Percentiles rank a stretch among this genome's conserved stretches.
Evolutionary conservation across 805 yeast genomes (phyloP).

Genomic region (Candida cerambycidarum): DNA sequence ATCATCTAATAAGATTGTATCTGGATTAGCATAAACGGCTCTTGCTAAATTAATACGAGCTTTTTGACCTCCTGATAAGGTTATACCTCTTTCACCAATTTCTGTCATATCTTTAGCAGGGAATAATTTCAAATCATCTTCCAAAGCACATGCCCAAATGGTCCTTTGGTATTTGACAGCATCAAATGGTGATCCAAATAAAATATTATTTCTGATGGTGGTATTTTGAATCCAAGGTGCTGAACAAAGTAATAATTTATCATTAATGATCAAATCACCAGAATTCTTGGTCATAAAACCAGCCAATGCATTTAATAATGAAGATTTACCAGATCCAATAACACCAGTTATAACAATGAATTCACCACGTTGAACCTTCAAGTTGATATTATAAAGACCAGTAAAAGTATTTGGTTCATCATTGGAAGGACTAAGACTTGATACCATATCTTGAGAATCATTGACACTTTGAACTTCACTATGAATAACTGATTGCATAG

Average conservation of each 20-base stretch:
- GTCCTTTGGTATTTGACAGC: slow-evolving; percentile 26
- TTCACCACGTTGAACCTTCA: slow-evolving; percentile 30
- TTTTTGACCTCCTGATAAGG: slow-evolving; percentile 47
- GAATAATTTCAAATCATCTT: slow-evolving; percentile 34
- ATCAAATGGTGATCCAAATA: slow-evolving; percentile 37
- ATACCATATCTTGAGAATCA: background rate
- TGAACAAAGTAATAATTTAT: slow-evolving; percentile 34
- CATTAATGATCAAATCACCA: slow-evolving; percentile 27
- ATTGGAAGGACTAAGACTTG: background rate
- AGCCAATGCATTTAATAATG: slow-evolving; percentile 39
- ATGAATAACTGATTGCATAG: background rate
- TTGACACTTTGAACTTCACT: background rate
- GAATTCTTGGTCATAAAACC: slow-evolving; percentile 36
- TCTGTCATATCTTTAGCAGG: slow-evolving; percentile 42
- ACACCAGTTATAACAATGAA: slow-evolving; percentile 43
- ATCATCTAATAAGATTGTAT: slow-evolving; percentile 40
- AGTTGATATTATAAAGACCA: slow-evolving; percentile 35
- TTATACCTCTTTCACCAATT: slow-evolving; percentile 46
- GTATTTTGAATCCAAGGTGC: slow-evolving; percentile 46
- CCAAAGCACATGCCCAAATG: slow-evolving; percentile 39
- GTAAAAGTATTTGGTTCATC: slow-evolving; percentile 19
- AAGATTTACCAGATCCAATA: slow-evolving; percentile 45
- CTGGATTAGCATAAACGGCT: slow-evolving; percentile 36
- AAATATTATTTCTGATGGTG: slow-evolving; percentile 39
- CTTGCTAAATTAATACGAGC: slow-evolving; percentile 46